phyloP scores from a whole-genome alignment of 1,284 basidiomycete genomes.

The Cystobasidium slooffiae region DNA sequence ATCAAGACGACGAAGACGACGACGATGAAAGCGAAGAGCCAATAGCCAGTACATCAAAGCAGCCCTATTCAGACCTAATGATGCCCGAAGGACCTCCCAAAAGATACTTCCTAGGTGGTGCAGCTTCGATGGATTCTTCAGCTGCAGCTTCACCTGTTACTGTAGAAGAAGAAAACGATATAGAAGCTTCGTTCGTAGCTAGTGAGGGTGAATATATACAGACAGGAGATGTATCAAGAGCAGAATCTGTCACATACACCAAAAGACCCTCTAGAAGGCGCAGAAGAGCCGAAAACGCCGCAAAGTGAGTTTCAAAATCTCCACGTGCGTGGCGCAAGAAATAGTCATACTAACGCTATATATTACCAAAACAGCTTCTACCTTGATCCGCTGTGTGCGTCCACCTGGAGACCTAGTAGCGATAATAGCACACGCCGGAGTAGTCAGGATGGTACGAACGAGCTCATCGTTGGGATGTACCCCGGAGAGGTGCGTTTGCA shows the following conservation, averaged over 20 bases:
- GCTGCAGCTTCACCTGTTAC: constrained; percentile 2
- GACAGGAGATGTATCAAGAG: constrained; percentile 4
- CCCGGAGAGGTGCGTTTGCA: constrained; percentile 45
- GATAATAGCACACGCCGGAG: not conserved
- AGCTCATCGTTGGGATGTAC: constrained; percentile 39
- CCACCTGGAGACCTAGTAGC: constrained; percentile 12
- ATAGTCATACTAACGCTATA: not conserved
- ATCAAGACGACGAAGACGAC: not conserved
- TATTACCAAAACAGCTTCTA: constrained; percentile 8
- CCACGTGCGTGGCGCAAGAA: not conserved
- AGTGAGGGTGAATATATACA: constrained; percentile 18
- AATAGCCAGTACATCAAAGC: constrained; percentile 15
- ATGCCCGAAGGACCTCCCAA: constrained; percentile 3
- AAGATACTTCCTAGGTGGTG: constrained; percentile 15
- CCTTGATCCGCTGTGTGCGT: constrained; percentile 32
- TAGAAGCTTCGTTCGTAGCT: not conserved
- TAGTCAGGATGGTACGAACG: not conserved
- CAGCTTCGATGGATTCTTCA: not conserved
- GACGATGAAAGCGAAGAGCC: constrained; percentile 5
- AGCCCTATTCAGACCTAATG: not conserved
- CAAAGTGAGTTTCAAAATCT: constrained; percentile 3
- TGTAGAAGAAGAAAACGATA: not conserved
- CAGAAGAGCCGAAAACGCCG: constrained; percentile 17
- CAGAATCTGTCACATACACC: constrained; percentile 1
- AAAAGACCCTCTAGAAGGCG: constrained; percentile 9